Conservation (phyloP, 2,329 filamentous ascomycete species). For the Paecilomyces niveus region DNA sequence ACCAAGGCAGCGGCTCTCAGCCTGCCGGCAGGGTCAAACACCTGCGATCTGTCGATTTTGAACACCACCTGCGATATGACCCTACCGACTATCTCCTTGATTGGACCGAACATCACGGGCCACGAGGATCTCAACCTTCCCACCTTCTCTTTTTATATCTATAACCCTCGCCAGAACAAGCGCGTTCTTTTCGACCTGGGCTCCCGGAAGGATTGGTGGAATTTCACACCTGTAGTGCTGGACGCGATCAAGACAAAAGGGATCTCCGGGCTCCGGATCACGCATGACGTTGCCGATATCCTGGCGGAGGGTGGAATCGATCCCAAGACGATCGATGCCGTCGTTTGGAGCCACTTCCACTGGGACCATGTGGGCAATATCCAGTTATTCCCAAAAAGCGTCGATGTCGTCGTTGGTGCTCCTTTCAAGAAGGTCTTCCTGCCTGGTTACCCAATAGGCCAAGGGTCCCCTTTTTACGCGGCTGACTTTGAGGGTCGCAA, state of each 20-base stretch:
- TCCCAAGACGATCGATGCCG: constrained; percentile 25
- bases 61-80: constrained; percentile 15
- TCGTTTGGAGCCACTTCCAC: constrained; percentile 42
- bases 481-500: constrained; percentile 27
- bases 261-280: constrained; percentile 15
- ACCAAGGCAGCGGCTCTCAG: constrained; percentile 3
- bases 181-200: constrained; percentile 23
- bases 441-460: constrained; percentile 39
- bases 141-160: constrained; percentile 13
- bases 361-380: constrained; percentile 46
- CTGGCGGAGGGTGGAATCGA: constrained; percentile 26
- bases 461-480: constrained; percentile 28
- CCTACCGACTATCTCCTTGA: constrained; percentile 9
- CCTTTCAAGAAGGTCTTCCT: constrained; percentile 40
- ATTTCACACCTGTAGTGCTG: constrained; percentile 16
- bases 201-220: constrained; percentile 22
- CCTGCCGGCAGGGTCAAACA: constrained; percentile 7
- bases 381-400: constrained; percentile 34
- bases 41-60: constrained; percentile 12
- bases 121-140: constrained; percentile 17
- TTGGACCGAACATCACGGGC: constrained; percentile 14
- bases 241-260: constrained; percentile 10
- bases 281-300: constrained; percentile 24
- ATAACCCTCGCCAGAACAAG: constrained; percentile 11
- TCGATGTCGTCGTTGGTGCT: constrained; percentile 42